Conservation (phyloP, 2,329 filamentous ascomycete genomes). For the Ophiostoma perfectum region DNA sequence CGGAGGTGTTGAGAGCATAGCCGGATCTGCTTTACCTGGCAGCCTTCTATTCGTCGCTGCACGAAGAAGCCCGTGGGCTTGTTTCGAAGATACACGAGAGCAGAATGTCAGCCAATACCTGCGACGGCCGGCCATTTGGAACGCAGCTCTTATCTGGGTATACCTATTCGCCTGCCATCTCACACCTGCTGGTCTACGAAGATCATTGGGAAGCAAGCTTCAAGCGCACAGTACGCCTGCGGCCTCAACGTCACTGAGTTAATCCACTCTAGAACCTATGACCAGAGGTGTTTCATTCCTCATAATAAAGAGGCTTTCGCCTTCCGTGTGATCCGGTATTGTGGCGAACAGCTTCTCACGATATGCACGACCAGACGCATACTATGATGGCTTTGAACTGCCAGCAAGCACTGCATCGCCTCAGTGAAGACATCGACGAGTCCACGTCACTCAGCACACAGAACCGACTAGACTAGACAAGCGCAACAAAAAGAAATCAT, state of each 20-base stretch:
- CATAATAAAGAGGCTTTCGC: no score
- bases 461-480: not conserved
- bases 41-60: not conserved
- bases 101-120: no score
- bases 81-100: no score
- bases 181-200: no score
- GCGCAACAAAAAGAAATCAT: not conserved
- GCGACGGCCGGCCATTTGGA: no score
- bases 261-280: no score
- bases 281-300: no score
- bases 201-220: no score
- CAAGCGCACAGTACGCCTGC: not conserved
- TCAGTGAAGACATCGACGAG: not conserved
- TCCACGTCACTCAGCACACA: conserved; percentile 5
- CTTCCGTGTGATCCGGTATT: no score
- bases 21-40: not conserved
- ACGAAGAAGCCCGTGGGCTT: not conserved
- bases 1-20: not conserved
- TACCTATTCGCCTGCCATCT: no score
- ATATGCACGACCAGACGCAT: not conserved
- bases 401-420: not conserved
- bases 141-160: no score
- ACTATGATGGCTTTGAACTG: not conserved
- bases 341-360: not conserved
- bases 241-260: no score